Conservation (phyloP, 164 flowering plant genomes). For the Stephania yunnanensis region DNA sequence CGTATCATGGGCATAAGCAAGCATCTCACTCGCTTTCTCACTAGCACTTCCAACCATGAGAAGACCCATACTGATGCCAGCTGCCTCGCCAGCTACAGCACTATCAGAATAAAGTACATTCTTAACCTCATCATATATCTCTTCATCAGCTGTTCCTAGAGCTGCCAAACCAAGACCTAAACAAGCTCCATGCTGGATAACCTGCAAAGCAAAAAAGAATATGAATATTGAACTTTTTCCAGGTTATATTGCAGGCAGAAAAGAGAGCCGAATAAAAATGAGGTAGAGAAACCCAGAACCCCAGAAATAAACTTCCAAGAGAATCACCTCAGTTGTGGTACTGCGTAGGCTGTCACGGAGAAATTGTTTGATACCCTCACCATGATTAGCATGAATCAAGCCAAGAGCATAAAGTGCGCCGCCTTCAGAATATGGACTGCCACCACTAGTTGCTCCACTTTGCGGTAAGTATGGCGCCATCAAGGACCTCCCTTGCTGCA, state of each 20-base stretch:
- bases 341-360: slow-evolving; percentile 80
- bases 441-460: slow-evolving; percentile 76
- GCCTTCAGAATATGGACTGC: slow-evolving; percentile 97
- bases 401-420: slow-evolving; percentile 93
- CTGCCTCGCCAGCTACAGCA: slow-evolving; percentile 98
- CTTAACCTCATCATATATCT: slow-evolving; percentile 73
- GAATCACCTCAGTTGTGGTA: slow-evolving; percentile 74
- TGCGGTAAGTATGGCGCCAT: slow-evolving; percentile 95
- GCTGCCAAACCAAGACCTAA: slow-evolving; percentile 94
- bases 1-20: slow-evolving; percentile 90
- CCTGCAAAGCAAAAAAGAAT: slow-evolving; percentile 38
- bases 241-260: background rate
- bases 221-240: background rate
- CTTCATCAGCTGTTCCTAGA: slow-evolving; percentile 87
- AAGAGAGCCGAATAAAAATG: background rate
- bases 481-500: slow-evolving; percentile 85
- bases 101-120: slow-evolving; percentile 80
- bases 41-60: slow-evolving; percentile 93
- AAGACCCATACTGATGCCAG: slow-evolving; percentile 87
- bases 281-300: background rate
- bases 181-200: slow-evolving; percentile 93
- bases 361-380: slow-evolving; percentile 87
- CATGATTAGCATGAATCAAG: slow-evolving; percentile 92
- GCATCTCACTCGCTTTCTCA: slow-evolving; percentile 91
- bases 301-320: background rate